A percentile compares a stretch with the other conserved stretches of the same genome.
These are phyloP conservation scores for Chrysoporthe austroafricana DNA, from an alignment of 2,329 filamentous ascomycete genomes.

Conservation along the genomic window DNA sequence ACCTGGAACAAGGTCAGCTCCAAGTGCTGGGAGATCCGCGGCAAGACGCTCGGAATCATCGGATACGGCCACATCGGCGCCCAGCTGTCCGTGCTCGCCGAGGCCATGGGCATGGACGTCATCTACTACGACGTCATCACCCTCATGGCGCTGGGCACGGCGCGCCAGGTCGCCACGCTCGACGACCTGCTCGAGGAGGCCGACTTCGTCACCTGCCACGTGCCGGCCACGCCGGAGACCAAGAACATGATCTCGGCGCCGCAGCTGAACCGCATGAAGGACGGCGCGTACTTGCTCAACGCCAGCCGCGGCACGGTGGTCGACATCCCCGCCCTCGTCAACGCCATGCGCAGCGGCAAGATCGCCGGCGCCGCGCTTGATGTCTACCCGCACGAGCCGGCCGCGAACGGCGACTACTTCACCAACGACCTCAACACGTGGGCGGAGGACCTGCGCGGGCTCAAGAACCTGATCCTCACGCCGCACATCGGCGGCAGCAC, in stretches of 20 bases:
- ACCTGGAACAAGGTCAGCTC: constrained; percentile 98
- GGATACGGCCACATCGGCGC: constrained; percentile 98
- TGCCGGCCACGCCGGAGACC: constrained; percentile 91
- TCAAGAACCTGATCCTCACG: constrained; percentile 93
- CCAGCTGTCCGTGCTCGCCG: constrained; percentile 91
- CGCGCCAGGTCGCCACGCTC: constrained; percentile 79
- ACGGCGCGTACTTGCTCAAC: constrained; percentile 92
- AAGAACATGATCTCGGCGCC: constrained; percentile 84
- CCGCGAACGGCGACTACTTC: constrained; percentile 94
- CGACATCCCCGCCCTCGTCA: constrained; percentile 88
- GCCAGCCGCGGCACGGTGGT: constrained; percentile 92
- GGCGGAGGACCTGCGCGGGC: constrained; percentile 79
- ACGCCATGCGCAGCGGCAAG: constrained; percentile 83
- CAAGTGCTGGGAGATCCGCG: constrained; percentile 97
- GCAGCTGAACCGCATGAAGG: constrained; percentile 88
- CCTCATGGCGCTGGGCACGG: constrained; percentile 90
- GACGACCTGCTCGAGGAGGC: constrained; percentile 75
- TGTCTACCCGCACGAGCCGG: constrained; percentile 93
- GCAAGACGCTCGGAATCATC: constrained; percentile 95
- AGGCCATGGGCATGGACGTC: constrained; percentile 97
- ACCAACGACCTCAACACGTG: constrained; percentile 80
- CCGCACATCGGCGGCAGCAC: constrained; percentile 98
- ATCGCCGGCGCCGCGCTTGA: constrained; percentile 94
- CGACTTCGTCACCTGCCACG: constrained; percentile 94
- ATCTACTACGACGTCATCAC: constrained; percentile 97